Evolutionary conservation across 306 rosid species (phyloP).

Genomic region (Urtica urens): DNA sequence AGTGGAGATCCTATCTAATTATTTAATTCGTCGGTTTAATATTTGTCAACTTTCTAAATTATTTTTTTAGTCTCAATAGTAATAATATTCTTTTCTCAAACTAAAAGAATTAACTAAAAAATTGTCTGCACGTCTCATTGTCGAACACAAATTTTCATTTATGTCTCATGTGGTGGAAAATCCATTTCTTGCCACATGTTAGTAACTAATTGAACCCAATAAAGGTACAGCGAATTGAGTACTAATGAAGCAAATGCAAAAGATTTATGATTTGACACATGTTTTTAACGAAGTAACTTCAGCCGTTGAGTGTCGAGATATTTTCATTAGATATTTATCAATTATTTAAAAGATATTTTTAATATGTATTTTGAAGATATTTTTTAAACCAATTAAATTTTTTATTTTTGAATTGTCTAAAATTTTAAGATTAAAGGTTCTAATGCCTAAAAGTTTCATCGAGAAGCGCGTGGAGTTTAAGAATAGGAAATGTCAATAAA

Average conservation of each 20-base stretch:
- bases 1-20: not conserved
- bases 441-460: too few relatives aligned
- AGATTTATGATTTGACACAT: not conserved
- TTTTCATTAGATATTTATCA: too few relatives aligned
- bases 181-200: not conserved
- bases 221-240: too few relatives aligned
- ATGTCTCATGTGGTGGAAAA: not conserved
- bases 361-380: too few relatives aligned
- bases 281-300: too few relatives aligned
- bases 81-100: too few relatives aligned
- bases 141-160: not conserved
- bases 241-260: not conserved
- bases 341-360: too few relatives aligned
- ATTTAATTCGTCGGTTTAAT: not conserved
- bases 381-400: too few relatives aligned
- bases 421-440: too few relatives aligned
- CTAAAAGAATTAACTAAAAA: too few relatives aligned
- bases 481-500: not conserved
- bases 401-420: too few relatives aligned
- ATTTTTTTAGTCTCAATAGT: not conserved
- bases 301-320: too few relatives aligned
- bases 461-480: slow-evolving; percentile 2
- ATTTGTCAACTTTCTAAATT: not conserved
- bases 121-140: not conserved
- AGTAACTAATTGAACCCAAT: not conserved